phyloP scores from a whole-genome alignment of 2,329 filamentous ascomycete species.

The Colletotrichum sidae region DNA sequence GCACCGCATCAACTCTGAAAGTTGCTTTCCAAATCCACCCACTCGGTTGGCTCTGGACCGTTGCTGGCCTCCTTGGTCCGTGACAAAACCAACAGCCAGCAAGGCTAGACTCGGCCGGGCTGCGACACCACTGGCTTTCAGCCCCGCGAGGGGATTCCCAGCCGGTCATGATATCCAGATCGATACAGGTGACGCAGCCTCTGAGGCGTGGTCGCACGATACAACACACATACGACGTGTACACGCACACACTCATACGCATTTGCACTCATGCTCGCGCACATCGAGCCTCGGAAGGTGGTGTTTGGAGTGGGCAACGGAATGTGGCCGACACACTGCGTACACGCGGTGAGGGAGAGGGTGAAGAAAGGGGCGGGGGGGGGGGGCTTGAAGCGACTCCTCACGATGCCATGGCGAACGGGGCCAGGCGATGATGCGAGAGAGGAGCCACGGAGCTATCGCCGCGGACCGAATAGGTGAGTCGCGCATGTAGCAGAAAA shows the following conservation, averaged over 20 bases:
- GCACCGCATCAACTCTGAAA: neutral
- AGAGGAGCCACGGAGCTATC: too few species aligned
- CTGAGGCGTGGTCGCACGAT: neutral
- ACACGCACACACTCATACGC: too few species aligned
- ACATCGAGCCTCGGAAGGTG: neutral
- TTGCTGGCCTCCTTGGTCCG: conserved; percentile 1
- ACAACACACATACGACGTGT: neutral
- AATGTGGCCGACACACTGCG: conserved; percentile 17
- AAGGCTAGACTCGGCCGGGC: conserved; percentile 5
- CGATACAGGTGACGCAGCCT: conserved; percentile 29
- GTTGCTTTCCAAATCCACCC: too few species aligned
- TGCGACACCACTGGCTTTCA: neutral
- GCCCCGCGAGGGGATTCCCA: conserved; percentile 24
- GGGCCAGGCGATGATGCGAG: conserved; percentile 17
- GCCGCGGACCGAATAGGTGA: too few species aligned
- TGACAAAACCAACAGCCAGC: neutral
- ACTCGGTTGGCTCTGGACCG: too few species aligned
- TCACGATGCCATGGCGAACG: conserved; percentile 1
- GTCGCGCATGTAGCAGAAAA: too few species aligned
- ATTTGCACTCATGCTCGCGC: too few species aligned
- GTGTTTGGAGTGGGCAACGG: conserved; percentile 20
- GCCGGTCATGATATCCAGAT: conserved; percentile 27
- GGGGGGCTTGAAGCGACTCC: too few species aligned
- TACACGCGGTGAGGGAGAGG: neutral
- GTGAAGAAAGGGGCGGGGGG: too few species aligned